Evolutionary conservation across 352 stramenopile species (phyloP).

Genomic region (Phytophthora pseudosyringae): DNA sequence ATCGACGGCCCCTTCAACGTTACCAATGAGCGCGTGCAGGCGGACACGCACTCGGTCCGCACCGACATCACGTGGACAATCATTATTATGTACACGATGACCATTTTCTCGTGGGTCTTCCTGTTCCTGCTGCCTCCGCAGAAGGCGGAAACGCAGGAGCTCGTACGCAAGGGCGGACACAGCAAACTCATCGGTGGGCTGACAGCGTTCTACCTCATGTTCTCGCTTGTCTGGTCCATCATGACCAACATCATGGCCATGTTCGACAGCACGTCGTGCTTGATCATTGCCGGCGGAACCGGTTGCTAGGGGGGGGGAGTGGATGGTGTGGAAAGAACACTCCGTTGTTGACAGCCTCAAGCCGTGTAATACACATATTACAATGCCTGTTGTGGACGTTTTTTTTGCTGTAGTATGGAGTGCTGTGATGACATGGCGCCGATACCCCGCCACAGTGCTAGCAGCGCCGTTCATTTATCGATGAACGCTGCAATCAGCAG

Average conservation of each 20-base stretch:
- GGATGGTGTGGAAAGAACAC: no score
- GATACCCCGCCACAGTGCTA: no score
- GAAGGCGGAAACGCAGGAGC: slow-evolving; percentile 39
- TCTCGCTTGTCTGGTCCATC: slow-evolving; percentile 35
- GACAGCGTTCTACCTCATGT: slow-evolving; percentile 36
- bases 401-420: no score
- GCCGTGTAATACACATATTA: no score
- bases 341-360: no score
- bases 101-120: slow-evolving; percentile 45
- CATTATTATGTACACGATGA: slow-evolving; percentile 41
- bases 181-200: slow-evolving; percentile 37
- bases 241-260: slow-evolving; percentile 52
- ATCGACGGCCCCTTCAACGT: slow-evolving; percentile 33
- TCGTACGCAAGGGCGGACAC: slow-evolving; percentile 33
- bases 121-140: slow-evolving; percentile 40
- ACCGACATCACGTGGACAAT: slow-evolving; percentile 34
- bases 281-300: slow-evolving; percentile 43
- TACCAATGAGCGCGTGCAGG: slow-evolving; percentile 33
- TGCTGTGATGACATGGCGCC: no score
- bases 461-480: no score
- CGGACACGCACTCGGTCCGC: slow-evolving; percentile 19
- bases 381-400: no score
- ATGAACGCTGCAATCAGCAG: no score
- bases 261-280: slow-evolving; percentile 39
- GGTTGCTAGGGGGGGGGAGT: slow-evolving; percentile 17